phyloP scores from a whole-genome alignment of 2,329 filamentous ascomycete species.

The Lachnellula subtilissima region DNA sequence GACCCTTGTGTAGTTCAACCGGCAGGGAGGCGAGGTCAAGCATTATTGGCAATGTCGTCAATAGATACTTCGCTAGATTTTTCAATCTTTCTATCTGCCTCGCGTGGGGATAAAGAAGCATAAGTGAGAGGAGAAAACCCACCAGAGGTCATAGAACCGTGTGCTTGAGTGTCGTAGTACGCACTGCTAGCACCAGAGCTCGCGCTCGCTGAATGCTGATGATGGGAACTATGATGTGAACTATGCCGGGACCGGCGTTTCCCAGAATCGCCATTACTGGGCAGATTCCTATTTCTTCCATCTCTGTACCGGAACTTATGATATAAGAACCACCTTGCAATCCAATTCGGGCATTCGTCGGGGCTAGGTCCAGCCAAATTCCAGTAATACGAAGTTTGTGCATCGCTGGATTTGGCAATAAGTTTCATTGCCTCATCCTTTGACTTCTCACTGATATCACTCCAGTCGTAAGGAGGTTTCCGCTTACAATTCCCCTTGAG shows the following conservation, averaged over 20 bases:
- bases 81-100: not conserved
- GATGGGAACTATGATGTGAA: not conserved
- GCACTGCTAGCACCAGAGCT: not conserved
- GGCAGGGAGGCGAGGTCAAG: too few relatives aligned
- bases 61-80: not conserved
- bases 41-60: not conserved
- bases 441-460: slow-evolving; percentile 28
- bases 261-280: slow-evolving; percentile 2
- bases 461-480: slow-evolving; percentile 31
- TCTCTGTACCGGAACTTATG: slow-evolving; percentile 33
- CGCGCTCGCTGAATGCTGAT: not conserved
- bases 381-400: slow-evolving; percentile 28
- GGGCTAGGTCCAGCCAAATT: slow-evolving; percentile 18
- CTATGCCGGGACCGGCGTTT: not conserved
- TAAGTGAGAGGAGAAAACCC: not conserved
- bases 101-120: not conserved
- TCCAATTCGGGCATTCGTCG: slow-evolving; percentile 29
- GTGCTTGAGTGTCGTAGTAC: slow-evolving; percentile 2
- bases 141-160: not conserved
- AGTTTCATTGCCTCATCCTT: slow-evolving; percentile 29
- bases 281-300: slow-evolving; percentile 27
- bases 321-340: slow-evolving; percentile 32
- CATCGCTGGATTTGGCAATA: slow-evolving; percentile 21
- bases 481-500: slow-evolving; percentile 29
- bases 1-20: not conserved